Base-by-base conservation (phyloP, 2,329 filamentous ascomycete species). In the Trichophyton verrucosum region DNA sequence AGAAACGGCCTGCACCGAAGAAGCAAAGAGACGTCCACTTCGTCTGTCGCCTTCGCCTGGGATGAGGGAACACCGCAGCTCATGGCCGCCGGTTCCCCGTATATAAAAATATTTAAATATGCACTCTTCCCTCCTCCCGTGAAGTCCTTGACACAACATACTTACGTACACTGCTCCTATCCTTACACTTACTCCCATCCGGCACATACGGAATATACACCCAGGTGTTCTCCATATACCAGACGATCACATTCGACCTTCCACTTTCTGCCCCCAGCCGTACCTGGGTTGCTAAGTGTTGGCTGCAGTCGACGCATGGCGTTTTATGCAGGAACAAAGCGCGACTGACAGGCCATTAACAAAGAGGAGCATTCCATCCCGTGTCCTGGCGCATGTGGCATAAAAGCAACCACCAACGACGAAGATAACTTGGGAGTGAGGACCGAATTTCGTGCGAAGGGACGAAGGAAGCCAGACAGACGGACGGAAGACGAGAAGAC, bases 261-360 rank as follows among this genome's bases (percentile, higher is more conserved):
- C 44, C 44, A 7, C 3, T 47, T 47, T 47, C 20, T 47, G 17
- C 9, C 44, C 20, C 44, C 44, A 15, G 24, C 22, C 6, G 46
- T 22, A 22, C 15, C 46, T 24, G 20, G 46, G 20, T 15, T 51
- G 46, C 11, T 51, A 6, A 13, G 11, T 51, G 46, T 51, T 51
- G 46, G 46, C 22, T 51, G 46, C 46, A 22, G 33, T 38, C 33
- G 9, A 38, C 30, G 46, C 46, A 51, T 51, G 46, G 46, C 46
- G 46, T 22, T 51, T 24, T 51, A 51, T 51, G 46, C 46, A 51
- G 46, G 46, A 51, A 51, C 46, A 51, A 51, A 51, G 46, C 46
- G 46, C 46, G 46, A 51, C 46, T 51, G 46, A 15, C 20, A 51
- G 46, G 46, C 20, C 24, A 51, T 22, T 20, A 51, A 51, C 46